Base-by-base conservation (phyloP, 176 grass and related monocot species). In the Musa itinerans region DNA sequence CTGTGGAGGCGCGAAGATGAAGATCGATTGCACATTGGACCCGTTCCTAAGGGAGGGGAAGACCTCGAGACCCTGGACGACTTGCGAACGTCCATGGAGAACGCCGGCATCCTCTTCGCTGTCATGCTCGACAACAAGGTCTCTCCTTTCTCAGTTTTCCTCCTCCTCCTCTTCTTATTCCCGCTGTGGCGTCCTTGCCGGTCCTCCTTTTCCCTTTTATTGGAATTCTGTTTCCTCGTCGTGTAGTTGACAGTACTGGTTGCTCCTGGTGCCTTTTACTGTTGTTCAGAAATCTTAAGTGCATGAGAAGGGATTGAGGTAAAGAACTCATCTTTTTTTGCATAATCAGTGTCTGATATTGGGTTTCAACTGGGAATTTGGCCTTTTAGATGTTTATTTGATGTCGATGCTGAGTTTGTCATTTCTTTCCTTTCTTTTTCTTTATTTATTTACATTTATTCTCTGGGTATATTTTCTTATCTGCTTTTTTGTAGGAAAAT, bases 81-180 rank as follows among this genome's bases (percentile, higher is more conserved):
- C 74, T 57, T 76, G 16, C 74, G 57, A 8, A 57, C 57, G 9
- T 55, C 74, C 25, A 64, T 76, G 74, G 74, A 76, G 17, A 76
- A 50, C 74, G 51, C 74, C 13, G 57, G 74, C 1, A 76, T 76
- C 29, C 57, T 64, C 4, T 76, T 55, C 74, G 74, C 74, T 57
- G 74, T 76, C 27, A 76, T 76, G 74, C 34, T 76, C 4, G 74
- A 76, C 29, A 76, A 55, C 16, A 76, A 76, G 74, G 57, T 63
- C 0, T 16, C 25, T 16, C 25, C 66, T 20, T 76, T 61, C 2
- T 43, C 34, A 43, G 4, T 43, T 43, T 43, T 2, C 27, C 7
- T 8, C 26, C 26, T 1, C 27, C 11, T 8, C n/a, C 54, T 56
- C 15, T 10, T 59, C 23, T 20, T 76, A 8, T 43, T 9, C 15